Percentiles rank a stretch among this genome's conserved stretches.
Conservation (phyloP, 805 yeast species). For the Priceomyces melissophilus region DNA sequence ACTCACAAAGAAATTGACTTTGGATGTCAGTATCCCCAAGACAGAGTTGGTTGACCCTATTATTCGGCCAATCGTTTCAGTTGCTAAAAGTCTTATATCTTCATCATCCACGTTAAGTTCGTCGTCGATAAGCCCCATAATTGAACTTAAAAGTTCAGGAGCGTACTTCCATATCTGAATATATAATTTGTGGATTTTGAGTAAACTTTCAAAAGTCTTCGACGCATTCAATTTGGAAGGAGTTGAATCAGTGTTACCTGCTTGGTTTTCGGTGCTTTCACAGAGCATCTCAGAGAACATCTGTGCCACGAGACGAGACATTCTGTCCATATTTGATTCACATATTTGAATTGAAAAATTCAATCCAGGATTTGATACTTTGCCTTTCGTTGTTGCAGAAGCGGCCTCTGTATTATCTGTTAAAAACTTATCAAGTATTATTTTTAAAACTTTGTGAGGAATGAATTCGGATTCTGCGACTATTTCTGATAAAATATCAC, state of each 20-base stretch:
- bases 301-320: constrained; percentile 74
- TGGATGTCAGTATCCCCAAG: constrained; percentile 33
- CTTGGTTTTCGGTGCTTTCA: constrained; percentile 36
- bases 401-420: constrained; percentile 11
- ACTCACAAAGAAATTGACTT: constrained; percentile 54
- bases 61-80: constrained; percentile 69
- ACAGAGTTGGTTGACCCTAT: constrained; percentile 27
- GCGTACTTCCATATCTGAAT: constrained; percentile 71
- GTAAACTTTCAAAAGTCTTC: constrained; percentile 41
- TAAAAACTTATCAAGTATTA: constrained; percentile 64
- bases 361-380: constrained; percentile 55
- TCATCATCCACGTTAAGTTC: constrained; percentile 73
- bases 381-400: constrained; percentile 16
- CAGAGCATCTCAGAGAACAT: constrained; percentile 74
- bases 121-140: constrained; percentile 75
- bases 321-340: constrained; percentile 63
- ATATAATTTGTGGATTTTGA: constrained; percentile 59
- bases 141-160: constrained; percentile 71
- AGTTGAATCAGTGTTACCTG: constrained; percentile 11
- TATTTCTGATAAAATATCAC: constrained; percentile 72
- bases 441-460: constrained; percentile 56
- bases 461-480: constrained; percentile 67
- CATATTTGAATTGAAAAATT: constrained; percentile 66
- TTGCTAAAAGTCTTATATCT: constrained; percentile 60
- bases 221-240: constrained; percentile 5